Evolutionary conservation across 495 filamentous ascomycete species (phyloP).

Genomic region (Darksidea phi): DNA sequence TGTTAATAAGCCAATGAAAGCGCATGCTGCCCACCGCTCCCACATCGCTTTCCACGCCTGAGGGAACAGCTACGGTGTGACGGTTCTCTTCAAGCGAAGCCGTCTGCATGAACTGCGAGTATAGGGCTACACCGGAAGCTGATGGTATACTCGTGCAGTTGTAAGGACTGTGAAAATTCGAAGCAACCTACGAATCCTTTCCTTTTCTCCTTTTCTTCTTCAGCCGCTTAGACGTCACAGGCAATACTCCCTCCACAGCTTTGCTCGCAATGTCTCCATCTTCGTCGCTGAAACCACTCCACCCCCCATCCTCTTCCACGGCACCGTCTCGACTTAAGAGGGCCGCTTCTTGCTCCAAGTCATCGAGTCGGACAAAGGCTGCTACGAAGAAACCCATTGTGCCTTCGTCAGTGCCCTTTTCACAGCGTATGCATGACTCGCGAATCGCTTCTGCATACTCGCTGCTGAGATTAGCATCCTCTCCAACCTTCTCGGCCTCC

Average conservation of each 20-base stretch:
- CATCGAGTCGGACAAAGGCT: conserved; percentile 58
- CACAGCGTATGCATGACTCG: conserved; percentile 77
- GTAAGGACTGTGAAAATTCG: too few species aligned
- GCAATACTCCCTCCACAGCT: neutral
- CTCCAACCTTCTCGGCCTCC: conserved; percentile 22
- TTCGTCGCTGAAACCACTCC: conserved; percentile 46
- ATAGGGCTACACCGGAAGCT: too few species aligned
- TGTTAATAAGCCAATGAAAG: too few species aligned
- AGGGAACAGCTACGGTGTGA: too few species aligned
- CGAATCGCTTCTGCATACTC: conserved; percentile 47
- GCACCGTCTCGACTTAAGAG: conserved; percentile 4
- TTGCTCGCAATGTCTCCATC: conserved; percentile 2
- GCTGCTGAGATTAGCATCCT: conserved; percentile 17
- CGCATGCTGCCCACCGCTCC: too few species aligned
- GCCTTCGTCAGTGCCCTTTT: conserved; percentile 75
- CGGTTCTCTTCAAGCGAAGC: too few species aligned
- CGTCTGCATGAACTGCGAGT: too few species aligned
- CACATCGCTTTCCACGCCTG: too few species aligned
- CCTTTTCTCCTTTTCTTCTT: conserved; percentile 7
- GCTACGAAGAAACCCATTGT: conserved; percentile 73
- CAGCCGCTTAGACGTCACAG: neutral
- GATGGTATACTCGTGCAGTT: too few species aligned
- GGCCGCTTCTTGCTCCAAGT: neutral
- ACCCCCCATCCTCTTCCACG: conserved; percentile 44
- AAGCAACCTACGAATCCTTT: too few species aligned